phyloP scores from a whole-genome alignment of 176 grass and related monocot genomes.

The Typha latifolia region DNA sequence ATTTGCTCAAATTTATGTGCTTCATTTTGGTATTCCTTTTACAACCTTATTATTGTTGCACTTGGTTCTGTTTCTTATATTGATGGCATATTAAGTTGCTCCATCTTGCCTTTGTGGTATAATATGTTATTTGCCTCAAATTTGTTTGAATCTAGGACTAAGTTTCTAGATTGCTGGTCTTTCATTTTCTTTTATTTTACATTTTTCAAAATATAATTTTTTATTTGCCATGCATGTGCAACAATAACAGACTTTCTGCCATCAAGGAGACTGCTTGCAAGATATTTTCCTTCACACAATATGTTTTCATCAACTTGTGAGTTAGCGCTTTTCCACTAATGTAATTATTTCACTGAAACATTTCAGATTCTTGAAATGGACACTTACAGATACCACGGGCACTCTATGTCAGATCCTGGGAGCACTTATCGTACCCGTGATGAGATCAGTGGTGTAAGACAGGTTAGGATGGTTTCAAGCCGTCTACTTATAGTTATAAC shows the following conservation, averaged over 20 bases:
- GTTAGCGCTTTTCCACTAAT: background rate
- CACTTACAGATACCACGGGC: slow-evolving; percentile 90
- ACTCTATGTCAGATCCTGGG: slow-evolving; percentile 87
- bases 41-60: background rate
- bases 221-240: too few relatives aligned
- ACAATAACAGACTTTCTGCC: too few relatives aligned
- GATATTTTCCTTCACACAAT: too few relatives aligned
- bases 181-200: too few relatives aligned
- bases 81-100: background rate
- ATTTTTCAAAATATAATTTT: too few relatives aligned
- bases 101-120: too few relatives aligned
- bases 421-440: slow-evolving; percentile 81
- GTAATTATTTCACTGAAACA: background rate
- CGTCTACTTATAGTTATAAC: background rate
- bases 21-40: background rate
- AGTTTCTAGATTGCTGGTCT: too few relatives aligned
- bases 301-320: background rate
- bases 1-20: too few relatives aligned
- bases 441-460: slow-evolving; percentile 66
- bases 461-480: slow-evolving; percentile 25
- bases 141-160: too few relatives aligned
- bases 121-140: too few relatives aligned
- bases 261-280: too few relatives aligned
- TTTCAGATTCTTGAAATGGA: slow-evolving; percentile 93
- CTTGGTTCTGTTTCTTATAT: slow-evolving; percentile 1